Evolutionary conservation across 352 stramenopile species (phyloP).

Genomic region (Phytophthora aleatoria): DNA sequence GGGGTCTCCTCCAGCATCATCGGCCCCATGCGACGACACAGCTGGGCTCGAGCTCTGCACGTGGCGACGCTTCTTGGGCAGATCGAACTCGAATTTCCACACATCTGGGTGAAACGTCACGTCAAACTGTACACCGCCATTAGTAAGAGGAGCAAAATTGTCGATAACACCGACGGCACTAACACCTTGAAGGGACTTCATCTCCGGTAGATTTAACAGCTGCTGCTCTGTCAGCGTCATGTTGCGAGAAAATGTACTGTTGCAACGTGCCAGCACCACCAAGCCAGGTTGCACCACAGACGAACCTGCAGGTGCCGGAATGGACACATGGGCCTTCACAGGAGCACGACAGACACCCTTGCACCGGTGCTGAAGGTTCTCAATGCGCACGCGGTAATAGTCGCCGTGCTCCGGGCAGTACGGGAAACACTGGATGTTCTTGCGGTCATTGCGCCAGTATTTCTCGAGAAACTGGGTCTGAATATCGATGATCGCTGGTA

Average conservation of each 20-base stretch:
- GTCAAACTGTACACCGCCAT: constrained; percentile 68
- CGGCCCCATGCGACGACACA: constrained; percentile 19
- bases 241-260: constrained; percentile 84
- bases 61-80: constrained; percentile 87
- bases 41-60: constrained; percentile 41
- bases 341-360: constrained; percentile 86
- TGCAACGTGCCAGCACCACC: constrained; percentile 77
- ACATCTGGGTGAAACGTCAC: constrained; percentile 88
- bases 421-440: constrained; percentile 93
- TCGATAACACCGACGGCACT: constrained; percentile 74
- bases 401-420: constrained; percentile 90
- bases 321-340: constrained; percentile 73
- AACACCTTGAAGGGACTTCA: constrained; percentile 71
- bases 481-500: constrained; percentile 70
- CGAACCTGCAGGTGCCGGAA: constrained; percentile 40
- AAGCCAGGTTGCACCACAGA: constrained; percentile 44
- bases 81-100: constrained; percentile 91
- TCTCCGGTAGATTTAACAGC: constrained; percentile 56
- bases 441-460: constrained; percentile 92
- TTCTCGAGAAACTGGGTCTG: constrained; percentile 87
- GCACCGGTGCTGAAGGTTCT: constrained; percentile 81
- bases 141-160: constrained; percentile 47
- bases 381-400: constrained; percentile 89
- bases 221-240: constrained; percentile 53
- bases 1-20: constrained; percentile 42